phyloP scores from a whole-genome alignment of 768 basidiomycete species.

The Mrakia hoshinonis region DNA sequence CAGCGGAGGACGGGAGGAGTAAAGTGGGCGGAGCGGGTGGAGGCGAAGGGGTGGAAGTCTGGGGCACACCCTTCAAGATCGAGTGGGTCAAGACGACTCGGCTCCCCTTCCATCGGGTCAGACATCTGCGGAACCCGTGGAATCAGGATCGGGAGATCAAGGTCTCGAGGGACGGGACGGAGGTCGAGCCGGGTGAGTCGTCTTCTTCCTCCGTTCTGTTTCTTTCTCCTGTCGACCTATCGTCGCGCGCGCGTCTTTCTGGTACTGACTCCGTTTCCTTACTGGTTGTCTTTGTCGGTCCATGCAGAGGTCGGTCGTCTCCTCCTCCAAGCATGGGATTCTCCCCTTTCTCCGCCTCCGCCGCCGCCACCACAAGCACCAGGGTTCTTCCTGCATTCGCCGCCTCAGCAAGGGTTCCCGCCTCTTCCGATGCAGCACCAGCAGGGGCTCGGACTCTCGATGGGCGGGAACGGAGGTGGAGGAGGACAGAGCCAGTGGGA shows the following conservation, averaged over 20 bases:
- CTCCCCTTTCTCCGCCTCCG: neutral
- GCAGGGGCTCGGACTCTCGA: no score
- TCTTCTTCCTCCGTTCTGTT: neutral
- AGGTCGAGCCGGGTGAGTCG: slow-evolving; percentile 58
- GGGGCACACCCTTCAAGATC: slow-evolving; percentile 67
- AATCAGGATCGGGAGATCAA: slow-evolving; percentile 57
- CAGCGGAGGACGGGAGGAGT: neutral
- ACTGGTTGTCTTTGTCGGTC: neutral
- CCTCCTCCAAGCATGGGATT: neutral
- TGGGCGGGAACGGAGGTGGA: no score
- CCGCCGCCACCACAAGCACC: neutral
- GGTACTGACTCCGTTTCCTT: neutral
- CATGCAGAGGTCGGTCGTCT: neutral
- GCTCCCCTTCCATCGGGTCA: slow-evolving; percentile 65
- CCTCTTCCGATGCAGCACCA: no score
- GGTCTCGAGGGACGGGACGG: slow-evolving; percentile 60
- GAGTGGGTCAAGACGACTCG: slow-evolving; percentile 45
- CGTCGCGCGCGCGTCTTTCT: neutral
- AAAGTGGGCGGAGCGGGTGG: slow-evolving; percentile 31
- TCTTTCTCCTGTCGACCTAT: neutral
- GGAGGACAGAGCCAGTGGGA: no score
- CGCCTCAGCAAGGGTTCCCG: no score
- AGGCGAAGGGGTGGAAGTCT: slow-evolving; percentile 39
- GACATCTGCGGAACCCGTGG: slow-evolving; percentile 83
- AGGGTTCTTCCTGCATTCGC: neutral